A percentile compares a stretch with the other conserved stretches of the same genome.
These are phyloP conservation scores for Rosa persica DNA, from an alignment of 306 rosid genomes.

Conservation along the genomic window DNA sequence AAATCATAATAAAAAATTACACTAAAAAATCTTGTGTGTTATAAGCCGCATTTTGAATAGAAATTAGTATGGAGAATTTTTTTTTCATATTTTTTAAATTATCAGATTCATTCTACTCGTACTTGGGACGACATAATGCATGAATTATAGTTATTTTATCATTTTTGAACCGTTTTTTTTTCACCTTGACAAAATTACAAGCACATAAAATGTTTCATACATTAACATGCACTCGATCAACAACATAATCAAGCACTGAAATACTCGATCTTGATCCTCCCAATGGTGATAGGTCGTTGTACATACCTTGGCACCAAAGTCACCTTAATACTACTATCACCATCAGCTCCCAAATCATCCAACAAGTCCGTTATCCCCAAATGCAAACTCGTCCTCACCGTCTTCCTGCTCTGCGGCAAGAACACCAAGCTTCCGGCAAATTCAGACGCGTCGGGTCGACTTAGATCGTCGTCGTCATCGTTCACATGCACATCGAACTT, in stretches of 20 bases:
- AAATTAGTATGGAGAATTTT: too few relatives aligned
- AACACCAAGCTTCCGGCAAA: constrained; percentile 75
- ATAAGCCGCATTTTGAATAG: too few relatives aligned
- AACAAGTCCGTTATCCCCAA: constrained; percentile 55
- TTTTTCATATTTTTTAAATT: too few relatives aligned
- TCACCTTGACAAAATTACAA: not conserved
- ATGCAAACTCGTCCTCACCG: constrained; percentile 32
- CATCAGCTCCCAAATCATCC: constrained; percentile 62
- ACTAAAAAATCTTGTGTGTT: too few relatives aligned
- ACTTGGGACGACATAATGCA: too few relatives aligned
- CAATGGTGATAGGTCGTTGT: constrained; percentile 35
- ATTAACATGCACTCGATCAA: not conserved
- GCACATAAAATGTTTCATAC: not conserved
- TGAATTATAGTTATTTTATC: too few relatives aligned
- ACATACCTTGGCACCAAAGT: constrained; percentile 64
- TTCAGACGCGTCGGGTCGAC: constrained; percentile 37
- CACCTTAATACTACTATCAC: constrained; percentile 54
- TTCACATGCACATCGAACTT: constrained; percentile 64
- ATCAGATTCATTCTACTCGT: too few relatives aligned
- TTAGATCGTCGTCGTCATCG: constrained; percentile 40
- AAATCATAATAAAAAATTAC: too few relatives aligned
- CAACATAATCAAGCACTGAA: constrained; percentile 4
- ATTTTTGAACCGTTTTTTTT: too few relatives aligned
- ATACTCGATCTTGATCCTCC: constrained; percentile 21
- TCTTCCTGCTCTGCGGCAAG: constrained; percentile 49